Conservation (phyloP, 139 green algal species). For the Astrephomene gubernaculifera region DNA sequence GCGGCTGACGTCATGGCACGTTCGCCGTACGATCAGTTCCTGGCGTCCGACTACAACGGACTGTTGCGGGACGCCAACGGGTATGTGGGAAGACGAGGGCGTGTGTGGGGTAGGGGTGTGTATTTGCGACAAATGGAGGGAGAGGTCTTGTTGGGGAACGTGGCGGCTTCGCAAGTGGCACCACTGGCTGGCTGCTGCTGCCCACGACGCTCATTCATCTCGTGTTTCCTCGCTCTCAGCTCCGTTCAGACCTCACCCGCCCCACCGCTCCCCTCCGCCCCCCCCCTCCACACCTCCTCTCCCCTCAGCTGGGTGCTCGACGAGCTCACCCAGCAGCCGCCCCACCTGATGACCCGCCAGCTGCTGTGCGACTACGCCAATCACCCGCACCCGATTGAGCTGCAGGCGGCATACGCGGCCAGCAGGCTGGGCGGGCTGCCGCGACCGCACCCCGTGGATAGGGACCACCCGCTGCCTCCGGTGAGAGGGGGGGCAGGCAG, state of each 20-base stretch:
- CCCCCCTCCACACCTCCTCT: not conserved
- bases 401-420: slow-evolving; percentile 21
- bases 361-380: slow-evolving; percentile 24
- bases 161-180: no score
- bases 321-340: slow-evolving; percentile 41
- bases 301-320: slow-evolving; percentile 42
- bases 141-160: no score
- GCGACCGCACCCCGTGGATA: slow-evolving; percentile 1
- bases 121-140: no score
- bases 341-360: slow-evolving; percentile 49
- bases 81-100: no score
- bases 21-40: slow-evolving; percentile 86
- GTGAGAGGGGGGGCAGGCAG: not conserved
- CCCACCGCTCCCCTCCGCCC: not conserved
- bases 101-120: no score
- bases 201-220: no score
- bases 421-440: not conserved
- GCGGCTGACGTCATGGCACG: slow-evolving; percentile 32
- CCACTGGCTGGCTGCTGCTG: no score
- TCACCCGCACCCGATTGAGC: slow-evolving; percentile 9
- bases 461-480: slow-evolving; percentile 4
- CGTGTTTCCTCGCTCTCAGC: no score
- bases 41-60: slow-evolving; percentile 70
- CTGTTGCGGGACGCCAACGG: slow-evolving; percentile 40
- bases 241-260: no score